These are phyloP conservation scores for Phycomyces nitens DNA, from an alignment of 192 early-diverging fungal genomes.

Conservation along the genomic window DNA sequence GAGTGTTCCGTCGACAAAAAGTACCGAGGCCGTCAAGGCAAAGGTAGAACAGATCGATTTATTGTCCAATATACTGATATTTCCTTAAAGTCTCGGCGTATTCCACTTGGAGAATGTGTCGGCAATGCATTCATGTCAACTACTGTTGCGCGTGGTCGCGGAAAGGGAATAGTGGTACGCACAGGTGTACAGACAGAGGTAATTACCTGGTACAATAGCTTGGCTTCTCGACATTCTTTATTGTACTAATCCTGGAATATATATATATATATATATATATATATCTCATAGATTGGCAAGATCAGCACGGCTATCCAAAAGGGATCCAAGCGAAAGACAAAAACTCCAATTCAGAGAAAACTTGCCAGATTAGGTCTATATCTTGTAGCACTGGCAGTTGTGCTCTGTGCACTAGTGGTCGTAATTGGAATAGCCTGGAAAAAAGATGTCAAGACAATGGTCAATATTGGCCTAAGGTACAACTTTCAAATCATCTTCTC, in stretches of 20 bases:
- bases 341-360: conserved; percentile 71
- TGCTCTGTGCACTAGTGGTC: conserved; percentile 81
- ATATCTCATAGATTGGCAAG: conserved; percentile 66
- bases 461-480: conserved; percentile 83
- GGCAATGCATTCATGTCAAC: conserved; percentile 98
- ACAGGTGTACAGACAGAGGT: conserved; percentile 80
- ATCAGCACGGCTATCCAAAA: conserved; percentile 85
- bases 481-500: no score
- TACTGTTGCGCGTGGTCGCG: conserved; percentile 84
- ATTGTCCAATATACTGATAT: not conserved
- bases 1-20: conserved; percentile 64
- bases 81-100: conserved; percentile 17
- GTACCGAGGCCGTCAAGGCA: conserved; percentile 62
- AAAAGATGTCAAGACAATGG: conserved; percentile 61
- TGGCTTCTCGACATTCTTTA: not conserved
- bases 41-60: conserved; percentile 34
- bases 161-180: conserved; percentile 88
- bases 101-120: conserved; percentile 77
- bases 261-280: no score
- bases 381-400: conserved; percentile 79
- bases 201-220: not conserved
- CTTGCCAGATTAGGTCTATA: conserved; percentile 76
- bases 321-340: conserved; percentile 43
- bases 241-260: no score
- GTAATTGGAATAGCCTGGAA: conserved; percentile 76